A percentile compares a stretch with the other conserved stretches of the same genome.
Evolutionary conservation across 352 stramenopile genomes (phyloP).

Genomic region (Stephanocyclus meneghinianus): DNA sequence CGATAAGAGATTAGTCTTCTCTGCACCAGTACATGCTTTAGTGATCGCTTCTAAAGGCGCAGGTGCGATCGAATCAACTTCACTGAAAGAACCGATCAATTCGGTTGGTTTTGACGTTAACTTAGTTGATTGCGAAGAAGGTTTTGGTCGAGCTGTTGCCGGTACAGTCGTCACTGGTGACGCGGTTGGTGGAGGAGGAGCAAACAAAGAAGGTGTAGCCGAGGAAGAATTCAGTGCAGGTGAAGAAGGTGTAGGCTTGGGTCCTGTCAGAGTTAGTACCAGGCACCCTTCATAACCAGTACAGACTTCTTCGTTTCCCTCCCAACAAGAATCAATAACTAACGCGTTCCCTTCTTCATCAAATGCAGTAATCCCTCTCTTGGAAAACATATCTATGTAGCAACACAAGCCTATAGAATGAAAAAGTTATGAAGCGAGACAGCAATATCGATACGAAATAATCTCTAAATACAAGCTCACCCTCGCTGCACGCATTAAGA

Average conservation of each 20-base stretch:
- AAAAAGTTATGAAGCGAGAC: not conserved
- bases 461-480: not conserved
- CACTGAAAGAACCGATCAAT: not conserved
- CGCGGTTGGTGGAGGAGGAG: not conserved
- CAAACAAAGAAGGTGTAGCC: no score
- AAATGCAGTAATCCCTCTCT: slow-evolving; percentile 4
- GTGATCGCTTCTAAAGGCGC: not conserved
- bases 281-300: slow-evolving; percentile 13
- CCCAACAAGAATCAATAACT: slow-evolving; percentile 4
- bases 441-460: no score
- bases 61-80: not conserved
- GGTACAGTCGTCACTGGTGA: not conserved
- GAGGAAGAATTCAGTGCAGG: no score
- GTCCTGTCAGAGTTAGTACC: not conserved
- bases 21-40: not conserved
- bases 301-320: slow-evolving; percentile 18
- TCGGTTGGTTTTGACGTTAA: not conserved
- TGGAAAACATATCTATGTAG: not conserved
- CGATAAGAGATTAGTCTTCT: not conserved
- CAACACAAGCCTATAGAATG: slow-evolving; percentile 4
- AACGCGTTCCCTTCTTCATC: slow-evolving; percentile 1
- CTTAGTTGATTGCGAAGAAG: not conserved
- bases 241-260: not conserved
- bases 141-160: not conserved
- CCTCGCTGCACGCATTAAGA: not conserved